These are phyloP conservation scores for Luffa acutangula DNA, from an alignment of 306 rosid genomes.

Conservation along the genomic window DNA sequence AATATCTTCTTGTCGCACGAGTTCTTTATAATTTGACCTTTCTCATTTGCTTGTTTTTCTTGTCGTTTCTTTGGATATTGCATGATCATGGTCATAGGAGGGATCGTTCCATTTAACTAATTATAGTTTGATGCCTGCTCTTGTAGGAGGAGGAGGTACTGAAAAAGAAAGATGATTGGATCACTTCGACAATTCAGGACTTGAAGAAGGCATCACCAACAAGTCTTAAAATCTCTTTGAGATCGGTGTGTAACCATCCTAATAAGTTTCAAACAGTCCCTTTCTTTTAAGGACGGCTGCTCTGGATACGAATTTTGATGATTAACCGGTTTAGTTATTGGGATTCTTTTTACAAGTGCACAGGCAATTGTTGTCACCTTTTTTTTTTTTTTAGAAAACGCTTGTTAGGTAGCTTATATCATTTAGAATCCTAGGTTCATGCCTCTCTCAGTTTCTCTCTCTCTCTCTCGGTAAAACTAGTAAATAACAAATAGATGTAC, in stretches of 20 bases:
- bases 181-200: conserved; percentile 46
- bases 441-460: neutral
- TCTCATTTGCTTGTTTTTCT: neutral
- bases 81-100: neutral
- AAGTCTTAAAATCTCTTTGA: conserved; percentile 66
- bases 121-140: conserved; percentile 13
- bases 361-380: neutral
- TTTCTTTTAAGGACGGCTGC: neutral
- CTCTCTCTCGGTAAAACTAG: neutral
- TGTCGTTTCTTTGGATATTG: neutral
- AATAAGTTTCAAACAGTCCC: neutral
- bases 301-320: neutral
- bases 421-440: neutral
- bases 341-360: neutral
- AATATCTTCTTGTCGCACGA: neutral
- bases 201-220: conserved; percentile 74
- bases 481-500: neutral
- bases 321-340: neutral
- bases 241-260: conserved; percentile 41
- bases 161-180: conserved; percentile 43
- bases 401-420: neutral
- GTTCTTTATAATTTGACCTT: neutral
- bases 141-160: conserved; percentile 52
- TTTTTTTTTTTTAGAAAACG: neutral
- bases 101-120: conserved; percentile 8